A percentile compares a stretch with the other conserved stretches of the same genome.
These are phyloP conservation scores for Xylariaceae sp. DNA, from an alignment of 2,329 filamentous ascomycete genomes.

Conservation along the genomic window DNA sequence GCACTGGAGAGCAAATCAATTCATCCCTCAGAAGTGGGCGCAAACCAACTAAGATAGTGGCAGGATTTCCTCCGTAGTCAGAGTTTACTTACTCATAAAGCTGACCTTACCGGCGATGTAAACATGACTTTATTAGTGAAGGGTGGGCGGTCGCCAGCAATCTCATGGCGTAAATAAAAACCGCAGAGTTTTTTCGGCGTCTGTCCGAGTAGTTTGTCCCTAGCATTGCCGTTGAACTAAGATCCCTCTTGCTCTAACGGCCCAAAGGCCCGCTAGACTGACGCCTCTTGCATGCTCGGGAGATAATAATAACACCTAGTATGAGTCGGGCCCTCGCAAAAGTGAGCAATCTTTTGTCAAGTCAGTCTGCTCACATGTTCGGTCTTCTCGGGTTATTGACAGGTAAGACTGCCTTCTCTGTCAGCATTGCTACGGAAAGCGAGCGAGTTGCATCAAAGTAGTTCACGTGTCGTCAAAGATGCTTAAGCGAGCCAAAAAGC, in stretches of 20 bases:
- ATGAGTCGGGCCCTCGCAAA: conserved; percentile 22
- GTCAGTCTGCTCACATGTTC: conserved; percentile 20
- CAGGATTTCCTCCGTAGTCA: not conserved
- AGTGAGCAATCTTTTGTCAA: conserved; percentile 16
- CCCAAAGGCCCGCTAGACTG: conserved; percentile 15
- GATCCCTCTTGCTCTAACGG: conserved; percentile 4
- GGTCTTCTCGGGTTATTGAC: conserved; percentile 6
- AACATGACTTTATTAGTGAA: no score
- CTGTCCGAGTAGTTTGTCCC: not conserved
- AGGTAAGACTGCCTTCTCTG: conserved; percentile 21
- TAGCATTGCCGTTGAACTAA: not conserved
- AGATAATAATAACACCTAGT: conserved; percentile 28
- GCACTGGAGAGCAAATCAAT: conserved; percentile 8
- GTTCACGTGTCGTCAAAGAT: conserved; percentile 23
- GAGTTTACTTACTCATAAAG: no score
- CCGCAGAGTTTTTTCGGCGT: not conserved
- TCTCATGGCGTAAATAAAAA: no score
- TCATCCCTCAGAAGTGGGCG: conserved; percentile 8
- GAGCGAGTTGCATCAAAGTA: conserved; percentile 23
- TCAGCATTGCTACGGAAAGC: conserved; percentile 27
- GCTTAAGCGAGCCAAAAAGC: conserved; percentile 30
- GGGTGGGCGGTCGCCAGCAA: no score
- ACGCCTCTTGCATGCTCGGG: conserved; percentile 18
- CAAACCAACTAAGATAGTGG: not conserved
- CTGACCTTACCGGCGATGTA: no score